Percentiles rank a stretch among this genome's conserved stretches.
These are phyloP conservation scores for Ophiocordyceps camponoti-saundersi DNA, from an alignment of 2,329 filamentous ascomycete species.

Conservation along the genomic window DNA sequence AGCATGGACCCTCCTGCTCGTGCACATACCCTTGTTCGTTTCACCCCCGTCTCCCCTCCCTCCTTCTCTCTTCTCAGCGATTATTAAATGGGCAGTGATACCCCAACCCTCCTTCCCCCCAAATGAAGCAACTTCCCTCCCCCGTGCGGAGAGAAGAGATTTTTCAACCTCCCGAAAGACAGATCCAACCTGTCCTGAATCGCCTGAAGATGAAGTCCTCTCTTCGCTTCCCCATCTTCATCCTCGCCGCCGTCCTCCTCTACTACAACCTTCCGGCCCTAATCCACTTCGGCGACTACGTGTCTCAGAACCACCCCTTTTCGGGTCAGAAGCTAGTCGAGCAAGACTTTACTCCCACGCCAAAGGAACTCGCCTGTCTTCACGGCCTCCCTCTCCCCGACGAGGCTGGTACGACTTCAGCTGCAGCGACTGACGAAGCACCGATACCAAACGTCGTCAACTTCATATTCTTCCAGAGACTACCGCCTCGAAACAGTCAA, in stretches of 20 bases:
- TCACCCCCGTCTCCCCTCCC: too few relatives aligned
- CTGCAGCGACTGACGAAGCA: background rate
- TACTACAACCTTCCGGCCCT: background rate
- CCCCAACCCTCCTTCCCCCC: too few relatives aligned
- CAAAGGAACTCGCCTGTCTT: constrained; percentile 4
- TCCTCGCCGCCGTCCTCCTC: background rate
- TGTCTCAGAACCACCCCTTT: constrained; percentile 2
- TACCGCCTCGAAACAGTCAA: constrained; percentile 1
- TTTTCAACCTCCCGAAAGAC: too few relatives aligned
- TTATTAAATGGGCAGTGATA: too few relatives aligned
- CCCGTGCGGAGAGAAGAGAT: too few relatives aligned
- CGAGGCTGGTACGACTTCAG: too few relatives aligned
- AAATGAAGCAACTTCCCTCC: too few relatives aligned
- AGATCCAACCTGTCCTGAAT: background rate
- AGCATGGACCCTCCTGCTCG: too few relatives aligned
- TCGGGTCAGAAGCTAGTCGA: constrained; percentile 3
- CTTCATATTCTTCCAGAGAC: constrained; percentile 4
- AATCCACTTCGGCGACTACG: constrained; percentile 1
- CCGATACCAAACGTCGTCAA: constrained; percentile 5
- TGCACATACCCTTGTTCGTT: too few relatives aligned
- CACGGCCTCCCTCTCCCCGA: background rate
- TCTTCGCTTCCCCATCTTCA: background rate
- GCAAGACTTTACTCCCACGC: constrained; percentile 3
- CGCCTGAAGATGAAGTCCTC: background rate
- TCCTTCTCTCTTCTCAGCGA: too few relatives aligned